Evolutionary conservation across 345 rosid genomes (phyloP).

Genomic region (Aquilaria sinensis): DNA sequence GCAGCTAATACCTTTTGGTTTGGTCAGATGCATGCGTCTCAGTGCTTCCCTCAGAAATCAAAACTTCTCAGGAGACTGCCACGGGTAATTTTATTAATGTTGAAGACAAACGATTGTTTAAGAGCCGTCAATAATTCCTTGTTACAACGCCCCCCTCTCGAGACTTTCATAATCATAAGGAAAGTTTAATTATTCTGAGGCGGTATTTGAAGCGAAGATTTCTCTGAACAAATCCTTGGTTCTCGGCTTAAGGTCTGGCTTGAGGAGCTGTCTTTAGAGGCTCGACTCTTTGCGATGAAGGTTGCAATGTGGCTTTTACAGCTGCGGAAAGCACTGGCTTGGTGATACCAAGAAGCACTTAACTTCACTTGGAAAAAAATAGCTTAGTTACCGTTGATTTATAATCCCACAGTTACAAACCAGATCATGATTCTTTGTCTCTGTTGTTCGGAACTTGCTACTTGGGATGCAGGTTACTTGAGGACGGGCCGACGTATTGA

Average conservation of each 20-base stretch:
- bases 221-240: slow-evolving; percentile 48
- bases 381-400: too few relatives aligned
- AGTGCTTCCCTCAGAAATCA: slow-evolving; percentile 76
- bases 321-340: slow-evolving; percentile 48
- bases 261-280: slow-evolving; percentile 58
- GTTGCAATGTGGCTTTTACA: slow-evolving; percentile 61
- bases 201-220: slow-evolving; percentile 75
- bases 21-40: slow-evolving; percentile 85
- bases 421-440: slow-evolving; percentile 18
- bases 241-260: slow-evolving; percentile 43
- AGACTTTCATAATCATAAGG: slow-evolving; percentile 71
- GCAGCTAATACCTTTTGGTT: background rate
- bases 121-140: slow-evolving; percentile 76
- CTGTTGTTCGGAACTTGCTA: slow-evolving; percentile 13
- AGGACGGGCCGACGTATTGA: slow-evolving; percentile 15
- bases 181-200: slow-evolving; percentile 77
- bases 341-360: slow-evolving; percentile 10
- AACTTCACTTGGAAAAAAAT: background rate
- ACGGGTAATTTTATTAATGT: slow-evolving; percentile 78
- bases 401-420: too few relatives aligned
- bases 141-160: slow-evolving; percentile 71
- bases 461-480: slow-evolving; percentile 5
- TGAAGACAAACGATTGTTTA: slow-evolving; percentile 94
- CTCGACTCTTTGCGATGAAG: slow-evolving; percentile 61
- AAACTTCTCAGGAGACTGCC: slow-evolving; percentile 94